Percentiles rank a stretch among this genome's conserved stretches.
phyloP scores from a whole-genome alignment of 352 stramenopile species.

The Thraustochytrium sp. region DNA sequence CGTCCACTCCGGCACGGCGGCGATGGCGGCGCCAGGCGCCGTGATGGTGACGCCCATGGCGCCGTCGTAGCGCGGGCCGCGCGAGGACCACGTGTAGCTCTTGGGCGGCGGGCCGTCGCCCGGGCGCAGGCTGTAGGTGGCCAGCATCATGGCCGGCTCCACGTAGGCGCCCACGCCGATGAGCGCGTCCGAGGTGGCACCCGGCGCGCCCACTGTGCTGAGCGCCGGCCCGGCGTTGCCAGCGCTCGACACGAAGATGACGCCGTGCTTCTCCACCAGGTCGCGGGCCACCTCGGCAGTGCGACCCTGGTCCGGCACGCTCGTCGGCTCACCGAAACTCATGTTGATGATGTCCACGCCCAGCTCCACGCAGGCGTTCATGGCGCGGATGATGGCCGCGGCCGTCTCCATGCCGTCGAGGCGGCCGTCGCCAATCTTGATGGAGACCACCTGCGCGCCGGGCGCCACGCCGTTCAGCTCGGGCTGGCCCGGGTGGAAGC shows the following conservation, averaged over 20 bases:
- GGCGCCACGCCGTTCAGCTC: conserved; percentile 81
- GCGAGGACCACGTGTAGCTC: conserved; percentile 83
- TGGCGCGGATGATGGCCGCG: conserved; percentile 71
- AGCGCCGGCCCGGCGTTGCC: conserved; percentile 93
- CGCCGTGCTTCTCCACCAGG: conserved; percentile 79
- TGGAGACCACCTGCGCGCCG: conserved; percentile 80
- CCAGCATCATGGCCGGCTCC: conserved; percentile 34
- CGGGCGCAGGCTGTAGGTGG: conserved; percentile 14
- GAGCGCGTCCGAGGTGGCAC: conserved; percentile 73
- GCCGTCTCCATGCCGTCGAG: conserved; percentile 89
- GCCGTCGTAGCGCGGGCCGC: conserved; percentile 83
- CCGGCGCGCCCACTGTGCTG: conserved; percentile 81
- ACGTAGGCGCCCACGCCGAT: conserved; percentile 81
- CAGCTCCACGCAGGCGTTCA: conserved; percentile 75
- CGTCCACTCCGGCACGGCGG: conserved; percentile 85
- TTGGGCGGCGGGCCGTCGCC: conserved; percentile 45
- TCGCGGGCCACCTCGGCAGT: conserved; percentile 79
- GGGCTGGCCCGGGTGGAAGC: conserved; percentile 72
- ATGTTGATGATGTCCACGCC: conserved; percentile 92
- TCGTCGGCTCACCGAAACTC: conserved; percentile 88
- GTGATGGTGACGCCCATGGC: conserved; percentile 80
- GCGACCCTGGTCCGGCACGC: conserved; percentile 74
- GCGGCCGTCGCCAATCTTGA: conserved; percentile 90
- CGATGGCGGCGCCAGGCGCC: conserved; percentile 86
- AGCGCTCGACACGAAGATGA: conserved; percentile 84